Conservation (phyloP, 1,284 basidiomycete genomes). For the Jaminaea rosea region DNA sequence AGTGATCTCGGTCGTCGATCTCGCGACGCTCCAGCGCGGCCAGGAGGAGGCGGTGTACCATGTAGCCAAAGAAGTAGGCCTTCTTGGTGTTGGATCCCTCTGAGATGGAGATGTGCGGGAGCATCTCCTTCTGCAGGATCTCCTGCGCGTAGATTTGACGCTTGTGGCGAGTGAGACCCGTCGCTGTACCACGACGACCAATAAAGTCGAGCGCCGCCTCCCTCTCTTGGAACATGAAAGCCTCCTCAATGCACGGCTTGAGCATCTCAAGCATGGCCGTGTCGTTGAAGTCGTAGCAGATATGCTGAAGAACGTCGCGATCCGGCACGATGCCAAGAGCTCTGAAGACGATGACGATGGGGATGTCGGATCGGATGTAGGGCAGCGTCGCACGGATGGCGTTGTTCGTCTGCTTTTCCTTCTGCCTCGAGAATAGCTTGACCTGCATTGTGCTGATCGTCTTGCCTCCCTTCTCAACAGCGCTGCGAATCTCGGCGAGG, state of each 20-base stretch:
- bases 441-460: slow-evolving; percentile 97
- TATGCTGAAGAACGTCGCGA: slow-evolving; percentile 92
- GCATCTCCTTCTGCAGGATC: slow-evolving; percentile 96
- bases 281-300: slow-evolving; percentile 96
- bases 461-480: slow-evolving; percentile 96
- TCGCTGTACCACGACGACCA: slow-evolving; percentile 91
- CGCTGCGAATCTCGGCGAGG: slow-evolving; percentile 92
- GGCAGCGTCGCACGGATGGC: slow-evolving; percentile 96
- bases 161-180: slow-evolving; percentile 79
- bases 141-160: slow-evolving; percentile 95
- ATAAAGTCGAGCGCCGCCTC: slow-evolving; percentile 89
- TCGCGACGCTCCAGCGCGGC: slow-evolving; percentile 90
- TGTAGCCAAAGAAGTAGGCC: slow-evolving; percentile 99
- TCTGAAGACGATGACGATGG: slow-evolving; percentile 97
- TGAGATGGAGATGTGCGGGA: slow-evolving; percentile 91
- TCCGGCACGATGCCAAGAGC: slow-evolving; percentile 96
- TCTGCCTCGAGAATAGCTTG: slow-evolving; percentile 84
- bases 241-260: slow-evolving; percentile 97
- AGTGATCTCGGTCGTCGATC: slow-evolving; percentile 97
- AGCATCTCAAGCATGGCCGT: slow-evolving; percentile 94
- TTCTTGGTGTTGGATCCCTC: slow-evolving; percentile 97
- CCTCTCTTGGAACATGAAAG: slow-evolving; percentile 94
- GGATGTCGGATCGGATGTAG: slow-evolving; percentile 96
- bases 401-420: slow-evolving; percentile 71
- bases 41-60: slow-evolving; percentile 90